Evolutionary conservation across 2,329 filamentous ascomycete species (phyloP), one percentile per base, ranked within the genome.

Genomic region (Dothidotthia symphoricarpi): DNA sequence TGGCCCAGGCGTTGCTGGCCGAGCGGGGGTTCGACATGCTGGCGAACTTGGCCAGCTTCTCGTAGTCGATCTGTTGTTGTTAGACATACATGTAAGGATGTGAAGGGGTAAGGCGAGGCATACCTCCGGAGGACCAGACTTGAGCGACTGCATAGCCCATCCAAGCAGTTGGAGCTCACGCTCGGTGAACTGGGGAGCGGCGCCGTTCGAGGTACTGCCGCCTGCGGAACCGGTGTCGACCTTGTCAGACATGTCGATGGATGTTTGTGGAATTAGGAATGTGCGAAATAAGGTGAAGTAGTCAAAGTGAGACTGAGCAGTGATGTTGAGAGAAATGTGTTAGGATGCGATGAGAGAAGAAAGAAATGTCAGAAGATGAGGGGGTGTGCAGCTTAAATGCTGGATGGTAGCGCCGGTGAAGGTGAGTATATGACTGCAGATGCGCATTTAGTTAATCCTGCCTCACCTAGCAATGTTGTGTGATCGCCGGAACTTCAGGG

Each of bases 11-110:
- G 33, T 68, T 68, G 43, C 53, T 42, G 10, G 65, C 65, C 17
- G 64, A 68, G 34, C 63, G 57, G 6, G 55, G 55, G 40, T 68
- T 67, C 47, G 51, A 41, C 64, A 68, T 67, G 32, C 59, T 51
- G 24, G 62, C 59, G 26, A 64, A 59, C 3, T 4, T 29, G 6
- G 65, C 65, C 13, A 68, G 60, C 47, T 61, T 64, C 3, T 59
- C 55, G 47, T 62, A 64, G 47, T 68, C 65, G 37, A 68, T 55
- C 65, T 68, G 14, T 11, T 3, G 3, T 7, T 31, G 31, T 57
- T 5, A 51, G 36, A 35, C n/a, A 27, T 27, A 22, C n/a, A n/a
- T 27, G 10, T 16, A 16, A 8, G 7, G 27, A 2, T 11, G 16
- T 4, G 28, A 3, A 8, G 4, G 10, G 6, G 13, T 0, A 14